Conservation (phyloP, 2,329 filamentous ascomycete species). For the Penicillium sp. region DNA sequence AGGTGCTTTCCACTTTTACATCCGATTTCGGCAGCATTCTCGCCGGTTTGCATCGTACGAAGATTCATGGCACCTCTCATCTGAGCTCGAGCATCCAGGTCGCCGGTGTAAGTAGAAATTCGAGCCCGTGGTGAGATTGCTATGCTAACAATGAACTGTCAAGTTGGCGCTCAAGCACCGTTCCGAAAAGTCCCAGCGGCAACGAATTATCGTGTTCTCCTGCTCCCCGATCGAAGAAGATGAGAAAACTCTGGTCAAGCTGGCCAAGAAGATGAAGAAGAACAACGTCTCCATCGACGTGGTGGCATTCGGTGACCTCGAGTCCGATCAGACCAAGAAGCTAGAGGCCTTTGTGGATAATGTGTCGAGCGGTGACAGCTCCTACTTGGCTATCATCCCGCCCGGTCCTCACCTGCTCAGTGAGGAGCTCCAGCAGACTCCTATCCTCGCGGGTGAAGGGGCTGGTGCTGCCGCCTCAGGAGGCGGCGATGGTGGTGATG, state of each 20-base stretch:
- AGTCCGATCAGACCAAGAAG: slow-evolving; percentile 84
- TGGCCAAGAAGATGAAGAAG: slow-evolving; percentile 99
- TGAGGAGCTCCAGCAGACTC: slow-evolving; percentile 83
- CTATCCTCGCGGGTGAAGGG: slow-evolving; percentile 83
- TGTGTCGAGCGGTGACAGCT: slow-evolving; percentile 88
- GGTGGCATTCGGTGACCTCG: slow-evolving; percentile 88
- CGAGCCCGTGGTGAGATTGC: background rate
- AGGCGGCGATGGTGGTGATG: slow-evolving; percentile 53
- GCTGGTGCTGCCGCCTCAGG: slow-evolving; percentile 51
- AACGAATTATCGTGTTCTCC: slow-evolving; percentile 94
- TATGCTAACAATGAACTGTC: slow-evolving; percentile 7
- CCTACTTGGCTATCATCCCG: slow-evolving; percentile 83
- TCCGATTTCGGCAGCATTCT: slow-evolving; percentile 95
- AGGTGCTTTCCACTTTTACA: slow-evolving; percentile 93
- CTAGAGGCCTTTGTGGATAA: slow-evolving; percentile 89
- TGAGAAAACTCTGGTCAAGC: slow-evolving; percentile 80
- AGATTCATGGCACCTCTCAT: slow-evolving; percentile 86
- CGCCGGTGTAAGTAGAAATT: slow-evolving; percentile 68
- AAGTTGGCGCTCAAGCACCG: slow-evolving; percentile 96
- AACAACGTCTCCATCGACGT: slow-evolving; percentile 92
- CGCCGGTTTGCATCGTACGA: slow-evolving; percentile 86
- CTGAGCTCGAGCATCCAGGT: slow-evolving; percentile 94
- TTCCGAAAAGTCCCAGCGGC: slow-evolving; percentile 94
- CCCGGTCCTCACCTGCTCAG: slow-evolving; percentile 89
- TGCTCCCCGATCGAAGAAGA: slow-evolving; percentile 90